phyloP scores from a whole-genome alignment of 2,329 filamentous ascomycete species.

The Epichloe bromicola region DNA sequence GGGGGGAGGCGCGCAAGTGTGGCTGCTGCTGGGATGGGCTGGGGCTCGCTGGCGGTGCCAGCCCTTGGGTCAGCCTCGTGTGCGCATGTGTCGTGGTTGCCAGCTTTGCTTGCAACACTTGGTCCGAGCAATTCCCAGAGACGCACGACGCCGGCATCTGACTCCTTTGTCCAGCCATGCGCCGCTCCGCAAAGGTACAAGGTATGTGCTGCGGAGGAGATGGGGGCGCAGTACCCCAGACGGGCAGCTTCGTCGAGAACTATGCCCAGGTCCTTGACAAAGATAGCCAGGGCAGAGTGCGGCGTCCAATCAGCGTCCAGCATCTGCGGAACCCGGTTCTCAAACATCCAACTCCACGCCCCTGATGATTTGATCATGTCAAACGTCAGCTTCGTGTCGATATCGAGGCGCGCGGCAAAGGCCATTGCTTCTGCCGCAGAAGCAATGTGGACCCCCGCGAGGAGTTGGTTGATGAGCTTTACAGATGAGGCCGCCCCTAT shows the following conservation, averaged over 20 bases:
- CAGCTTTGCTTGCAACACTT: constrained; percentile 8
- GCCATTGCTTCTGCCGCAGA: constrained; percentile 43
- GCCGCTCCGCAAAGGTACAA: constrained; percentile 20
- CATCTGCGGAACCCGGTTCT: constrained; percentile 22
- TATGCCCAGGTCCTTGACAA: constrained; percentile 22
- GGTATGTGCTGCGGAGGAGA: constrained; percentile 18
- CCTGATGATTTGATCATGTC: constrained; percentile 31
- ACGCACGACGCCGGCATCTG: constrained; percentile 21
- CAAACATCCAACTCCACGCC: constrained; percentile 25
- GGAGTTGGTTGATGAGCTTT: constrained; percentile 45
- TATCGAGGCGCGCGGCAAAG: constrained; percentile 37
- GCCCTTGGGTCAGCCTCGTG: not conserved
- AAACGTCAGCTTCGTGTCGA: constrained; percentile 35
- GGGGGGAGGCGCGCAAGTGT: constrained; percentile 12
- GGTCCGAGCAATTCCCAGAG: constrained; percentile 24
- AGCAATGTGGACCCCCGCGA: constrained; percentile 45
- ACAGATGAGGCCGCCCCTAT: constrained; percentile 41
- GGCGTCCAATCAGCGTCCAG: constrained; percentile 22
- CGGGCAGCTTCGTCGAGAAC: constrained; percentile 19
- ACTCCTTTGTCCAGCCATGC: constrained; percentile 19
- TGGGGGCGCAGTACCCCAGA: constrained; percentile 15
- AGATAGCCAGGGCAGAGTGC: constrained; percentile 22
- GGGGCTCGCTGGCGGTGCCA: not conserved
- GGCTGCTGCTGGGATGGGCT: constrained; percentile 9
- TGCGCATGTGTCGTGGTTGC: not conserved